Evolutionary conservation across 257 asterid genomes (phyloP), one percentile per base, ranked within the genome.

Genomic region (Ligustrum vulgare): DNA sequence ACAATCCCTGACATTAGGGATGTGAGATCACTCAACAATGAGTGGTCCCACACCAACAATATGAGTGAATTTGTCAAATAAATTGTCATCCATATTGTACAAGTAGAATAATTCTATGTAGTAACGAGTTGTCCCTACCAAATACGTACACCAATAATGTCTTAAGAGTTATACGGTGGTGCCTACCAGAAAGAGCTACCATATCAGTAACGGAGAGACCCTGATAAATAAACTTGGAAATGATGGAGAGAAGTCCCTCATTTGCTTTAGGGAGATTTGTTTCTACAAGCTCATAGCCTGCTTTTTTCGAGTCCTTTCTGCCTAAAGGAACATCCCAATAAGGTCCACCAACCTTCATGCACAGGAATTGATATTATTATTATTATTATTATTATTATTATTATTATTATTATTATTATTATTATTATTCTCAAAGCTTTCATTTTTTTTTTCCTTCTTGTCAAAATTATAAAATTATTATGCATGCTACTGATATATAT

Each of bases 321-420:
- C 98, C 98, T 6, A 94, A 20, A 28, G 97, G 97, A 43, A 94
- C 98, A 75, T 81, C 87, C 98, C 98, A 94, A 81, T 90, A 90
- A 0, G 98, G 98, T 36, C 98, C 97, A 74, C 97, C 98, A 77
- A 94, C 98, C 98, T 94, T 71, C 75, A 66, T 20, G 60, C 56
- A 72, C 75, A 56, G 23, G 7, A 45, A 25, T 66, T 63, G 32
- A 23, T 51, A 18, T 0, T 10, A 58, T 20, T 16, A 8, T 9
- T 34, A 28, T 28, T 51, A 18, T 0, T 10, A 58, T 20, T 16
- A 8, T 9, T 34, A n/a, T n/a, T 51, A 18, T 0, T 10, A 58
- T 20, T 16, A 8, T 9, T 34, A n/a, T n/a, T 51, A 18, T 0
- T 10, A 58, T 20, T 16, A 8, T 9, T 34, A 28, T 28, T 51